Base-by-base conservation (phyloP, 345 rosid genomes). In the Salix exigua region DNA sequence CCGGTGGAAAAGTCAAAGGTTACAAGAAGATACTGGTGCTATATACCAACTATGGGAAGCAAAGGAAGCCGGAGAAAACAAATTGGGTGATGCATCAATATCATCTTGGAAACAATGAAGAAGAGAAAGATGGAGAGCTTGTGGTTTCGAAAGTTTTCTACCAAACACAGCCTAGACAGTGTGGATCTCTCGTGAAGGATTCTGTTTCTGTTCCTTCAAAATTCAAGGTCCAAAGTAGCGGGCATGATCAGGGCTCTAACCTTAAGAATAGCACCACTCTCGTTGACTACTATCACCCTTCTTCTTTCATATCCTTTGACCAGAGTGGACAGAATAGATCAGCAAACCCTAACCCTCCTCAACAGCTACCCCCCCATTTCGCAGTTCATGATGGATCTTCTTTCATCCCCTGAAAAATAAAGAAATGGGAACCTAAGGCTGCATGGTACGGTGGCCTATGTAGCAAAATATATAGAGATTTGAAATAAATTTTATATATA, bases 41-140 rank as follows among this genome's bases (percentile, higher is more conserved):
- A 61, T 95, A 95, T 88, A 93, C 99, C 61, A 95, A 93, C 83
- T 95, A 95, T 21, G 97, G 99, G 55, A 95, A 95, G 83, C 97
- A 88, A 79, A 90, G 88, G 77, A 95, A 93, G 75, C 99, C 97
- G 0, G 96, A 95, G 83, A 95, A 95, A 77, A 95, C 99, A 4
- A 95, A 88, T 74, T 95, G 99, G 99, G 97, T 95, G 10, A 95
- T 95, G 99, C 99, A 95, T 80, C 99, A 93, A 48, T 95, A 95
- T 85, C 99, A 95, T 82, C 90, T 95, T 40, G 99, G 99, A 60
- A 83, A 79, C 78, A 88, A 87, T 28, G 97, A 95, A 46, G 99
- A 95, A 82, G 99, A 95, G 84, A 91, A 87, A 72, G 99, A 95
- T 66, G 99, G 99, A 37, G 99, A 95, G 85, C 86, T 95, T 6